A percentile compares a stretch with the other conserved stretches of the same genome.
Evolutionary conservation across 805 yeast species (phyloP).

Genomic region (Hanseniaspora jakobsenii): DNA sequence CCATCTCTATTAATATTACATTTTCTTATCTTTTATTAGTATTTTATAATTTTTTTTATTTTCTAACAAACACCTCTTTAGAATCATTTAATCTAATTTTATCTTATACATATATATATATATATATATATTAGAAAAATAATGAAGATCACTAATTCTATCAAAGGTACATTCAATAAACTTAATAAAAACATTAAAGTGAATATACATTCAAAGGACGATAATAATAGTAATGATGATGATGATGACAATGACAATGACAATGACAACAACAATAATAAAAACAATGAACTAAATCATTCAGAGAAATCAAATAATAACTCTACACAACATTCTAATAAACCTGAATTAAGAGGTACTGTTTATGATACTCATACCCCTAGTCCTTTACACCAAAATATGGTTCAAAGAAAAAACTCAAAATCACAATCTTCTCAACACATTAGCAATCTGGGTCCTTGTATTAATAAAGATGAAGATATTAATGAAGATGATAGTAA

Average conservation of each 20-base stretch:
- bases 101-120: too few relatives aligned
- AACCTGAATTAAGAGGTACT: neutral
- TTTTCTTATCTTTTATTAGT: too few relatives aligned
- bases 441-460: too few relatives aligned
- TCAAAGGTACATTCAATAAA: conserved; percentile 12
- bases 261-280: neutral
- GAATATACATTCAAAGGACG: neutral
- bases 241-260: too few relatives aligned
- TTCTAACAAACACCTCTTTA: too few relatives aligned
- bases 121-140: neutral
- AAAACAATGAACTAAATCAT: neutral
- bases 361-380: neutral
- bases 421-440: neutral
- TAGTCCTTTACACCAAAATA: conserved; percentile 4
- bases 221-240: too few relatives aligned
- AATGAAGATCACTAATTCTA: conserved; percentile 7
- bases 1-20: too few relatives aligned
- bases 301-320: neutral
- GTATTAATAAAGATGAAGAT: neutral
- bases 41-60: too few relatives aligned
- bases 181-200: conserved; percentile 3
- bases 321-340: neutral
- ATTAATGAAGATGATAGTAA: neutral
- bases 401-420: neutral
- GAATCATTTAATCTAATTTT: too few relatives aligned